phyloP scores from a whole-genome alignment of 768 basidiomycete genomes.

The Tylopilus felleus region DNA sequence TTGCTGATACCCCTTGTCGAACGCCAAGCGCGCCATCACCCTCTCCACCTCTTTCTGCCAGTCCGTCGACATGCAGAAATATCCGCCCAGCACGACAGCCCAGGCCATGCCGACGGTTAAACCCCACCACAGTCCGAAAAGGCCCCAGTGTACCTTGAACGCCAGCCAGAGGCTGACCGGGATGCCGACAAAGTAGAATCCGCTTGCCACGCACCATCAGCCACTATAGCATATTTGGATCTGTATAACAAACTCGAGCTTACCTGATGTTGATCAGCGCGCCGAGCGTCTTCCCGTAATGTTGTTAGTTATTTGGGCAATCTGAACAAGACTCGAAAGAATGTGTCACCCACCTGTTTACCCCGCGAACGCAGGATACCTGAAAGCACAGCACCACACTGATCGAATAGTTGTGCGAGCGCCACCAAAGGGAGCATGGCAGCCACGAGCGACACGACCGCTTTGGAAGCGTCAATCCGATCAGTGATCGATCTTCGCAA shows the following conservation, averaged over 20 bases:
- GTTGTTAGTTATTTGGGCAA: not conserved
- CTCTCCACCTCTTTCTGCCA: constrained; percentile 70
- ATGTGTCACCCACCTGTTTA: constrained; percentile 50
- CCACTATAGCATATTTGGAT: not conserved
- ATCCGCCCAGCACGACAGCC: constrained; percentile 15
- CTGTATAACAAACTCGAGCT: constrained; percentile 2
- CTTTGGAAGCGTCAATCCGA: constrained; percentile 7
- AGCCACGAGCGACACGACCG: constrained; percentile 41
- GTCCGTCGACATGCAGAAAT: constrained; percentile 56
- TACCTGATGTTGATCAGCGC: constrained; percentile 77
- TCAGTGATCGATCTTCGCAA: not conserved
- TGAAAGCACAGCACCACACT: constrained; percentile 61
- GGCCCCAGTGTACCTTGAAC: constrained; percentile 54
- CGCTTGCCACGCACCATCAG: constrained; percentile 28
- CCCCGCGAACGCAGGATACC: constrained; percentile 84
- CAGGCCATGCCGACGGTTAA: constrained; percentile 48
- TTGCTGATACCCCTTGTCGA: constrained; percentile 34
- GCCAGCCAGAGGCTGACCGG: constrained; percentile 79
- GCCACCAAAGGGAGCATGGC: constrained; percentile 72
- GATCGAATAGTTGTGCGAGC: constrained; percentile 82
- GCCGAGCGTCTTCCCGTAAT: constrained; percentile 54
- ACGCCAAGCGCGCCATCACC: constrained; percentile 49
- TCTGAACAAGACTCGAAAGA: too few species aligned
- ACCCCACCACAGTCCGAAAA: constrained; percentile 85
- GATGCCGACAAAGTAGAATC: constrained; percentile 80